Base-by-base conservation (phyloP, 1,139 yeast species). In the Geotrichum fermentans region DNA sequence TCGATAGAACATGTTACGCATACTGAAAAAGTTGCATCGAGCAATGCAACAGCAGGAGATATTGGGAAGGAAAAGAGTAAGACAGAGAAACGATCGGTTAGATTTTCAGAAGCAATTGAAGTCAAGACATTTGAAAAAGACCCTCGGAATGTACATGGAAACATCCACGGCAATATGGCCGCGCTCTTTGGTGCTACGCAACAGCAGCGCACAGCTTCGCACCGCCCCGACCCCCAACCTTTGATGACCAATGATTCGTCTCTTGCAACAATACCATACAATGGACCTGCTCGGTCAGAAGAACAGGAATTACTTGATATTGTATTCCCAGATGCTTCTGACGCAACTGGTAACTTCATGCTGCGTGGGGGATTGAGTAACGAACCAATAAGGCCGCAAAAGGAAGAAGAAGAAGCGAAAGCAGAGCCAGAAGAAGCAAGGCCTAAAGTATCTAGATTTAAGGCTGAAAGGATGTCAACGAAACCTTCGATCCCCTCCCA, bases 21-120 rank as follows among this genome's bases (percentile, higher is more conserved):
- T 44, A 29, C 28, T 11, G 34, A 14, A 13, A 30, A 40, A n/a
- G 30, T 14, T 13, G n/a, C 14, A n/a, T 16, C 33, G 6, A 29
- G 20, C n/a, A 16, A 30, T 5, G 36, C 17, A 30, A 26, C 20
- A 14, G 22, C 7, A 14, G 36, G 22, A 20, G 29, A 7, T 6
- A 16, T 22, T 21, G 20, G n/a, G 7, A 22, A 24, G 13, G 26
- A 33, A 20, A 30, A 18, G 32, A n/a, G 14, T 13, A 20, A 16
- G 37, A 18, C 8, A 13, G 40, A 55, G 50, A 46, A 52, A 55
- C 58, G 63, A 49, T 47, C 52, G 37, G 67, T 66, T 21, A 45
- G 63, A 44, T 65, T 68, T 53, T 52, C 70, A 30, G 58, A 66
- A 40, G 51, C 61, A 40, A 57, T 68, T 7, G 64, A 65, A n/a